These are phyloP conservation scores for Solanum acaule DNA, from an alignment of 257 asterid species.

Conservation along the genomic window DNA sequence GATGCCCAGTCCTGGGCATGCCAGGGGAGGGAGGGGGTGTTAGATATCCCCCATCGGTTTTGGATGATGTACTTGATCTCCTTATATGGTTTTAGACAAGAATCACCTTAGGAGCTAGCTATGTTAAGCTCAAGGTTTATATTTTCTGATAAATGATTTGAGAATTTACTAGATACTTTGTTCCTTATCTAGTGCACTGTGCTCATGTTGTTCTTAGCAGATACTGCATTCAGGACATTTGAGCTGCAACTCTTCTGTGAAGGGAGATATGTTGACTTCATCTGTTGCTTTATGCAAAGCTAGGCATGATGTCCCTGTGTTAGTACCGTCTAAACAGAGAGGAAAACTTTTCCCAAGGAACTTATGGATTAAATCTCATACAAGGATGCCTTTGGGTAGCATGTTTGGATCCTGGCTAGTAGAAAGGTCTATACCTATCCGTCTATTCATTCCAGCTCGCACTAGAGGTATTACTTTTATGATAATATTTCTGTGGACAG, in stretches of 20 bases:
- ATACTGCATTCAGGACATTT: conserved; percentile 18
- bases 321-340: conserved; percentile 28
- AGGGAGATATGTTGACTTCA: conserved; percentile 67
- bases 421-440: conserved; percentile 17
- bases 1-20: not conserved
- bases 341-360: conserved; percentile 22
- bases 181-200: not conserved
- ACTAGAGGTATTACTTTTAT: conserved; percentile 47
- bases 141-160: not conserved
- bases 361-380: conserved; percentile 21
- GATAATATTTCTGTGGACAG: not conserved
- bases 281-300: conserved; percentile 49
- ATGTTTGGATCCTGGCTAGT: conserved; percentile 24
- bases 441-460: conserved; percentile 18
- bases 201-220: conserved; percentile 23
- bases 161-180: not conserved
- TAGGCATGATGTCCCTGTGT: conserved; percentile 32
- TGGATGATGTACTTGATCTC: not conserved
- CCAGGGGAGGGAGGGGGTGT: not conserved
- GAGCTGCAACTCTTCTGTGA: conserved; percentile 27
- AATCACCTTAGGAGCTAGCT: not conserved
- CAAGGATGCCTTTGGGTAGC: conserved; percentile 29
- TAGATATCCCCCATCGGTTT: not conserved
- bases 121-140: not conserved
- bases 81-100: conserved; percentile 6